A percentile compares a stretch with the other conserved stretches of the same genome.
These are phyloP conservation scores for Jaminaea rosea DNA, from an alignment of 1,284 basidiomycete species.

Conservation along the genomic window DNA sequence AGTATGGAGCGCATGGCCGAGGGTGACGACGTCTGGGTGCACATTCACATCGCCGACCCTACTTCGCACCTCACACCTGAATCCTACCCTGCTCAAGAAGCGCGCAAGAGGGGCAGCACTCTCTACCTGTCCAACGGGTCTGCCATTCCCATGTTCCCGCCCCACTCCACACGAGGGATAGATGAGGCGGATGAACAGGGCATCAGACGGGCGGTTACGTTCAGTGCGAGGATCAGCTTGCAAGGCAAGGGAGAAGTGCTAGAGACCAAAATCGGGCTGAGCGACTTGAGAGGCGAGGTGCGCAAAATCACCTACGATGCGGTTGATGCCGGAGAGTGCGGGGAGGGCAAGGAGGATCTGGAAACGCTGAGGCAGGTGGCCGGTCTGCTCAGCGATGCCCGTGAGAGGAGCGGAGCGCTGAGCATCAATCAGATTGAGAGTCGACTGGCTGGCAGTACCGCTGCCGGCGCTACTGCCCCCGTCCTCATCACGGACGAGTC, in stretches of 20 bases:
- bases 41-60: slow-evolving; percentile 89
- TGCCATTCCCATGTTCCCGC: slow-evolving; percentile 51
- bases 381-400: not conserved
- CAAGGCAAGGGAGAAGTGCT: slow-evolving; percentile 64
- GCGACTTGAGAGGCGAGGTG: no score
- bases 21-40: slow-evolving; percentile 60
- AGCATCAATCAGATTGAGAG: not conserved
- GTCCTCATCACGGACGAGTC: not conserved
- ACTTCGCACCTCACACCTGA: slow-evolving; percentile 66
- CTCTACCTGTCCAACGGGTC: slow-evolving; percentile 33
- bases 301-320: no score
- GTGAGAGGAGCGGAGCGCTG: not conserved
- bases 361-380: no score
- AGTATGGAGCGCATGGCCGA: slow-evolving; percentile 55
- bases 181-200: slow-evolving; percentile 48
- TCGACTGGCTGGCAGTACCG: not conserved
- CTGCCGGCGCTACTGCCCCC: not conserved
- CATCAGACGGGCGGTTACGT: slow-evolving; percentile 58
- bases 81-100: slow-evolving; percentile 52
- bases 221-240: slow-evolving; percentile 65
- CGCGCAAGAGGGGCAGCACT: slow-evolving; percentile 19
- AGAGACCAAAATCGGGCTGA: slow-evolving; percentile 40
- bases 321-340: no score
- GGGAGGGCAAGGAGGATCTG: no score
- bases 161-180: slow-evolving; percentile 49